Evolutionary conservation across 2,329 filamentous ascomycete species (phyloP).

Genomic region (Colletotrichum kahawae): DNA sequence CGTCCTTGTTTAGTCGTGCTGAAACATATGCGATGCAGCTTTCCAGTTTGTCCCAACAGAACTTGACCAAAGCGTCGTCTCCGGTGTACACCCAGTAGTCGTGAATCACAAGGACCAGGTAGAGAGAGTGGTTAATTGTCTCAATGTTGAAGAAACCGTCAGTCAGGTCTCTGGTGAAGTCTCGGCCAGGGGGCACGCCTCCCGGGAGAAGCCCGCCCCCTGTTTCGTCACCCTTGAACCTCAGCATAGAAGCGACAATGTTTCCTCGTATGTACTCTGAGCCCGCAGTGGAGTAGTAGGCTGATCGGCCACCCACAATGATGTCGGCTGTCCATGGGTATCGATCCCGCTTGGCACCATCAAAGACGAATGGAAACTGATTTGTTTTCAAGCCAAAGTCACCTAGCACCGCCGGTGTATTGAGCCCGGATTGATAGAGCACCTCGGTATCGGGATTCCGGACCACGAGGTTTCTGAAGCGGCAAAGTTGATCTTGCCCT

Average conservation of each 20-base stretch:
- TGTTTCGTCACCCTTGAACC: not conserved
- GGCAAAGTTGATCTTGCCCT: not conserved
- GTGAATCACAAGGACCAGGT: not conserved
- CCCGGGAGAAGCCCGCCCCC: not conserved
- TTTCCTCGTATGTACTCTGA: not conserved
- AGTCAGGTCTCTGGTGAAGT: not conserved
- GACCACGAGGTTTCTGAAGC: not conserved
- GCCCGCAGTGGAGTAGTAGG: not conserved
- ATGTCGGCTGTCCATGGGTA: conserved; percentile 1
- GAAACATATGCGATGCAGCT: not conserved
- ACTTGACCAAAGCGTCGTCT: not conserved
- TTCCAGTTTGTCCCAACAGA: not conserved
- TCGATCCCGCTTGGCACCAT: not conserved
- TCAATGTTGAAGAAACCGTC: not conserved
- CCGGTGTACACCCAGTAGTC: not conserved
- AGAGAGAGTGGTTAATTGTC: not conserved
- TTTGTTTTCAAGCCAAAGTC: not conserved
- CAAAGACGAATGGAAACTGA: not conserved
- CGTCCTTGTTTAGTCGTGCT: not conserved
- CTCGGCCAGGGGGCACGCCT: not conserved
- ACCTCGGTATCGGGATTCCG: not conserved
- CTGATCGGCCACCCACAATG: not conserved
- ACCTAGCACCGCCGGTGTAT: not conserved
- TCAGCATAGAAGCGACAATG: not conserved
- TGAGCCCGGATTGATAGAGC: not conserved